These are phyloP conservation scores for Termitomyces sp. DNA, from an alignment of 768 basidiomycete genomes.

Conservation along the genomic window DNA sequence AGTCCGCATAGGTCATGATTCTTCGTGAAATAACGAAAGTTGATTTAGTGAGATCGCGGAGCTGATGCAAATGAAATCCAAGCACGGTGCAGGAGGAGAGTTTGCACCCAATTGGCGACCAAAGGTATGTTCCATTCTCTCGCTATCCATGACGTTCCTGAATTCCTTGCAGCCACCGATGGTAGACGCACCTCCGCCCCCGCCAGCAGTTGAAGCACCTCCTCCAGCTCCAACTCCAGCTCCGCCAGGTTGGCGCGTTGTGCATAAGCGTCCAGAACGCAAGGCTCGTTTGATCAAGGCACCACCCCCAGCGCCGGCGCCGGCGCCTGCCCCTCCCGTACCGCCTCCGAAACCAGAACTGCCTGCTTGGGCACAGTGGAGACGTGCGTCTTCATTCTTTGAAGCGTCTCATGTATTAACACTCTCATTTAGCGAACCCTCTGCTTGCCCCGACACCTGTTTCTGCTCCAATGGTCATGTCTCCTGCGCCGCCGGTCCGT, in stretches of 20 bases:
- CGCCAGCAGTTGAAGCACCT: slow-evolving; percentile 41
- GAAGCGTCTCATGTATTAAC: not conserved
- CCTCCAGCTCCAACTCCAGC: slow-evolving; percentile 50
- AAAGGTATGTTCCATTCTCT: slow-evolving; percentile 31
- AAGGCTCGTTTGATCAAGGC: slow-evolving; percentile 40
- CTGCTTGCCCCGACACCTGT: slow-evolving; percentile 45
- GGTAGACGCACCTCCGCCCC: slow-evolving; percentile 25
- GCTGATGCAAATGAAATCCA: slow-evolving; percentile 77
- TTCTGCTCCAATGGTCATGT: slow-evolving; percentile 26
- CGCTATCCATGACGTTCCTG: not conserved
- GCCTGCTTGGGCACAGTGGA: slow-evolving; percentile 86
- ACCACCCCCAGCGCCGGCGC: slow-evolving; percentile 32
- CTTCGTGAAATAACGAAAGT: not conserved
- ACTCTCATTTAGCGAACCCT: slow-evolving; percentile 50
- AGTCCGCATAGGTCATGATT: slow-evolving; percentile 18
- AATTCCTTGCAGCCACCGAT: slow-evolving; percentile 22
- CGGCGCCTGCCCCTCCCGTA: slow-evolving; percentile 32
- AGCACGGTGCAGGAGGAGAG: slow-evolving; percentile 76
- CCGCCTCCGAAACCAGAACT: slow-evolving; percentile 45
- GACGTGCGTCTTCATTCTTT: slow-evolving; percentile 44
- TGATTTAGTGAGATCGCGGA: slow-evolving; percentile 70
- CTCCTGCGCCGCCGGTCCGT: slow-evolving; percentile 45
- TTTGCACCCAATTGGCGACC: slow-evolving; percentile 73
- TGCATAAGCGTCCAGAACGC: slow-evolving; percentile 58
- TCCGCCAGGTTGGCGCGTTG: slow-evolving; percentile 57